Evolutionary conservation across 2,329 filamentous ascomycete genomes (phyloP), one percentile per base, ranked within the genome.

Genomic region (Ceratocystiopsis minuta): DNA sequence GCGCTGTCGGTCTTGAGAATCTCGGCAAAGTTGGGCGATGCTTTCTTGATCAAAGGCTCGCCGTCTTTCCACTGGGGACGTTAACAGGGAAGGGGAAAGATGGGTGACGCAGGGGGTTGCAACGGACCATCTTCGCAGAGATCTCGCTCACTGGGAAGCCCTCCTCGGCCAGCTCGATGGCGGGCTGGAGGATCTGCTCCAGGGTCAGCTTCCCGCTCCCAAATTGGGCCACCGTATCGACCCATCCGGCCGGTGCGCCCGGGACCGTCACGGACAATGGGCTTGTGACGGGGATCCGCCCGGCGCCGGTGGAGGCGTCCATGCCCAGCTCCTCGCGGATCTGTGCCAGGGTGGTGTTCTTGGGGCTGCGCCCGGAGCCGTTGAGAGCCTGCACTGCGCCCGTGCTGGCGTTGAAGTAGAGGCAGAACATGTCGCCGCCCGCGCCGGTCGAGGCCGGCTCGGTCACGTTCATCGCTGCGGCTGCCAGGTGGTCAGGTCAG

Each of bases 191-290:
- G 44, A 96, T 77, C 53, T 92, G 75, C 50, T 75, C 72, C 61
- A 96, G 51, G 10, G 66, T 74, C 15, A 96, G 53, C 55, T 80
- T 92, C 3, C 85, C 84, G 57, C 87, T 95, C 15, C 90, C 90
- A 54, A 96, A 94, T 41, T 74, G 75, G 59, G 87, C 79, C 1
- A 95, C 69, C 0, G 81, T 79, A 58, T 98, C 90, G 18, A 83
- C 78, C 90, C 90, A 98, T 1, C 88, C 90, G 1, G 86, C 90
- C 1, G 90, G 75, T 2, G 90, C 87, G 6, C 90, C 90, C 0
- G 90, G 90, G 0, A 90, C 78, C 1, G 87, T 94, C 1, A 85
- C 83, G 11, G 86, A 70, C 55, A 92, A 81, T 14, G 83, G 78
- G 54, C 79, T 88, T 32, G 63, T 60, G 63, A 80, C 74, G 15